These are phyloP conservation scores for Colletotrichum noveboracense DNA, from an alignment of 2,329 filamentous ascomycete species.

Conservation along the genomic window DNA sequence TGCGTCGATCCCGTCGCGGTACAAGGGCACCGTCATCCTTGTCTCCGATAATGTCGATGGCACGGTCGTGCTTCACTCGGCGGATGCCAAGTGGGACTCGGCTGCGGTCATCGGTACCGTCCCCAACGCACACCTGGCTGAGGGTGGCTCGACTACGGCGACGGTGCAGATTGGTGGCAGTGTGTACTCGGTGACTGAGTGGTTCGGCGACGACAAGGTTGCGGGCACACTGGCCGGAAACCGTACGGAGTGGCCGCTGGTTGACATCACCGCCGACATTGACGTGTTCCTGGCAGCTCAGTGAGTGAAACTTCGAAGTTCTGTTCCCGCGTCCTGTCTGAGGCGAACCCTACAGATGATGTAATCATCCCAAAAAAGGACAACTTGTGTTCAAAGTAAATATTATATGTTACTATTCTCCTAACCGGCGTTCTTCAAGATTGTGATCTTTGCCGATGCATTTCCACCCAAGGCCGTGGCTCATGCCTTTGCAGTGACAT, in stretches of 20 bases:
- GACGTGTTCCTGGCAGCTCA: not conserved
- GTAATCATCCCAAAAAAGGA: not conserved
- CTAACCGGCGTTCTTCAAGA: not conserved
- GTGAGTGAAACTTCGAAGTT: not conserved
- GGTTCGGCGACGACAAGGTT: slow-evolving; percentile 1
- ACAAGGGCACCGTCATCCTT: slow-evolving; percentile 37
- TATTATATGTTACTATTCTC: not conserved
- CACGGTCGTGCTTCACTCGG: slow-evolving; percentile 40
- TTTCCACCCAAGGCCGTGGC: not conserved
- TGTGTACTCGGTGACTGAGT: slow-evolving; percentile 12
- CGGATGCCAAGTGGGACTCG: slow-evolving; percentile 36
- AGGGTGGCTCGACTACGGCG: not conserved
- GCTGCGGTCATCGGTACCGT: slow-evolving; percentile 39
- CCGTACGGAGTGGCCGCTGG: slow-evolving; percentile 5
- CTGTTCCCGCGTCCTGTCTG: not conserved
- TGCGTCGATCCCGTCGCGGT: slow-evolving; percentile 37
- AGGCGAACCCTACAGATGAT: not conserved
- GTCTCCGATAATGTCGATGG: slow-evolving; percentile 35
- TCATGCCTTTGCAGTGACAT: not conserved
- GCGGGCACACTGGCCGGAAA: slow-evolving; percentile 14
- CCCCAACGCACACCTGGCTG: slow-evolving; percentile 20
- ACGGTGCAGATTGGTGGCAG: slow-evolving; percentile 17
- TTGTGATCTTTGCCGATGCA: not conserved
- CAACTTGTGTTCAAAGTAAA: not conserved
- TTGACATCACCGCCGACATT: slow-evolving; percentile 11